phyloP scores from a whole-genome alignment of 306 rosid genomes.

The Ceratonia siliqua region DNA sequence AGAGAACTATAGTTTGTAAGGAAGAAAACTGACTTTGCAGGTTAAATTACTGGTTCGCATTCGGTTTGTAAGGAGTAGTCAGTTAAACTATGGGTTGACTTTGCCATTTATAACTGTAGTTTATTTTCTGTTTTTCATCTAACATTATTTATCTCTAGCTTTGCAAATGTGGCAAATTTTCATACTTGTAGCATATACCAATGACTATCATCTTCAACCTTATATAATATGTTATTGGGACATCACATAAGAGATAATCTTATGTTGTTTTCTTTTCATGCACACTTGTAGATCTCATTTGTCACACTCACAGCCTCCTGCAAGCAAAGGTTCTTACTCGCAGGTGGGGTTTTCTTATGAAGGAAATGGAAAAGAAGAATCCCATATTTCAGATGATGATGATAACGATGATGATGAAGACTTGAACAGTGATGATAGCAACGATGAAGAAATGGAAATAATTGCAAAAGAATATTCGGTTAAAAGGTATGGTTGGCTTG shows the following conservation, averaged over 20 bases:
- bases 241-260: constrained; percentile 25
- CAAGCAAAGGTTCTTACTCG: constrained; percentile 74
- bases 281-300: constrained; percentile 57
- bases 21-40: too few species aligned
- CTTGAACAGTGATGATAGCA: constrained; percentile 89
- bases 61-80: neutral
- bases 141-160: too few species aligned
- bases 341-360: constrained; percentile 91
- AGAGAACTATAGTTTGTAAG: too few species aligned
- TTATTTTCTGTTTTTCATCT: neutral
- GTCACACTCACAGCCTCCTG: constrained; percentile 68
- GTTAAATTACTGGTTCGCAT: too few species aligned
- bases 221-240: neutral
- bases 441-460: constrained; percentile 92
- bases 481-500: constrained; percentile 93
- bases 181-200: too few species aligned
- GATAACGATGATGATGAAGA: constrained; percentile 79
- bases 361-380: constrained; percentile 79
- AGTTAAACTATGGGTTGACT: neutral
- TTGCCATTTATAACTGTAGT: neutral
- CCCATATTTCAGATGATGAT: constrained; percentile 66
- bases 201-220: neutral
- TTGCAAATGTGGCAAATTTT: too few species aligned
- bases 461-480: constrained; percentile 87
- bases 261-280: constrained; percentile 32